Conservation (phyloP, 192 early-diverging fungal genomes). For the Entophlyctis luteolus region DNA sequence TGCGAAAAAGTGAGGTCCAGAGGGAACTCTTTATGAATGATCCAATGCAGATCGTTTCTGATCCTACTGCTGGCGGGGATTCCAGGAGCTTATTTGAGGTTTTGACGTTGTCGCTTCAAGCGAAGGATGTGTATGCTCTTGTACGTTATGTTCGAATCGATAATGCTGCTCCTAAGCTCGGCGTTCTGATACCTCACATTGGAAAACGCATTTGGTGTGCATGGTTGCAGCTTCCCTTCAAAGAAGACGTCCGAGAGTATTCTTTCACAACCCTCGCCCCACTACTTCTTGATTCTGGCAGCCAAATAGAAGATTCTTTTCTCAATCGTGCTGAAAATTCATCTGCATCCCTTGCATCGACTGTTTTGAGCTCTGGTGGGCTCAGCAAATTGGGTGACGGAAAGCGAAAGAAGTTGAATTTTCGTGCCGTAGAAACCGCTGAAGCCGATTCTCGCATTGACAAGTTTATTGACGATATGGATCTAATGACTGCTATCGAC, state of each 20-base stretch:
- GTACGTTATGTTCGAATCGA: constrained; percentile 57
- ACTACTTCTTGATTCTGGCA: constrained; percentile 14
- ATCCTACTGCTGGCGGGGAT: constrained; percentile 28
- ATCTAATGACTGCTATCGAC: constrained; percentile 46
- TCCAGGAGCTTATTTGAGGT: constrained; percentile 47
- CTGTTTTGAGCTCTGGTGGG: neutral
- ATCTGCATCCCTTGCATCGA: constrained; percentile 7
- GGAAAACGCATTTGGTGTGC: constrained; percentile 39
- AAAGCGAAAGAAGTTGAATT: constrained; percentile 31
- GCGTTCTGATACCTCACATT: constrained; percentile 54
- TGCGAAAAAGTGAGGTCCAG: constrained; percentile 40
- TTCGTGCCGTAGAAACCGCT: constrained; percentile 38
- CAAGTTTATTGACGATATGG: constrained; percentile 56
- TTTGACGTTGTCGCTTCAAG: constrained; percentile 44
- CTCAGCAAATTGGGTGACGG: neutral
- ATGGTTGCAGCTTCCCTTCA: constrained; percentile 60
- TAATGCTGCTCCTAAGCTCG: constrained; percentile 57
- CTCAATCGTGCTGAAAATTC: neutral
- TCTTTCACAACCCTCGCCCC: constrained; percentile 50
- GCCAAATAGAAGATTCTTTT: neutral
- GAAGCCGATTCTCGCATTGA: constrained; percentile 55
- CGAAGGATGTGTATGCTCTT: constrained; percentile 54
- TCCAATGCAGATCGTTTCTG: constrained; percentile 49
- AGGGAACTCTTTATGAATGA: constrained; percentile 54
- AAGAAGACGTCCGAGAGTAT: constrained; percentile 58